Evolutionary conservation across 306 rosid genomes (phyloP), one percentile per base, ranked within the genome.

Genomic region (Pyrus betulifolia): DNA sequence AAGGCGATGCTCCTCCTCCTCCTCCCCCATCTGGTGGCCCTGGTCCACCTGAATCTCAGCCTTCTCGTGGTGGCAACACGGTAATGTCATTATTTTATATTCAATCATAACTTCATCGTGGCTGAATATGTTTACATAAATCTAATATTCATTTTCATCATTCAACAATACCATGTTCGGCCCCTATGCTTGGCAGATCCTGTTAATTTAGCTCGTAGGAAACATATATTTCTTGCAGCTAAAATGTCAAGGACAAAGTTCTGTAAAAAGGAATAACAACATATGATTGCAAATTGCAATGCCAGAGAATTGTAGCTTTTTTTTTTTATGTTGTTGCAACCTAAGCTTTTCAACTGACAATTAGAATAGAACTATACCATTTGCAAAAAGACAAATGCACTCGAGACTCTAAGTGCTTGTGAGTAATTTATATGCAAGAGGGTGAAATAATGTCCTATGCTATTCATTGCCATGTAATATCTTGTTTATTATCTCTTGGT

Each of bases 51-150:
- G 91, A 87, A 6, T 75, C 82, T 45, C 74, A 76, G 55, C 78
- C 62, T 64, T 70, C 85, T 82, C 84, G 67, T 25, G 76, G 77
- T 77, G 85, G 87, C 74, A 89, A 89, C 79, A 84, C 85, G 90
- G 99, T 96, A 84, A 81, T 80, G 19, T 42, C 67, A 57, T 42
- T 59, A 51, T 72, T 75, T 71, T 79, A 23, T 35, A 6, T 12
- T 64, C 31, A 25, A 27, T 74, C 63, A 70, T 17, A 31, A 28
- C 11, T 12, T 35, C 67, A 6, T 19, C 58, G 28, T 23, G 38
- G 46, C 21, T 74, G 60, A 64, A 66, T 7, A 51, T 17, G 55
- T 17, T 74, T 5, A 14, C 63, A 69, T 65, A 27, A 17, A 66
- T 38, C 4, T 46, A 55, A 30, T 40, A 55, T 61, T 64, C 49